Base-by-base conservation (phyloP, 2,329 filamentous ascomycete species). In the Colletotrichum sansevieriae region DNA sequence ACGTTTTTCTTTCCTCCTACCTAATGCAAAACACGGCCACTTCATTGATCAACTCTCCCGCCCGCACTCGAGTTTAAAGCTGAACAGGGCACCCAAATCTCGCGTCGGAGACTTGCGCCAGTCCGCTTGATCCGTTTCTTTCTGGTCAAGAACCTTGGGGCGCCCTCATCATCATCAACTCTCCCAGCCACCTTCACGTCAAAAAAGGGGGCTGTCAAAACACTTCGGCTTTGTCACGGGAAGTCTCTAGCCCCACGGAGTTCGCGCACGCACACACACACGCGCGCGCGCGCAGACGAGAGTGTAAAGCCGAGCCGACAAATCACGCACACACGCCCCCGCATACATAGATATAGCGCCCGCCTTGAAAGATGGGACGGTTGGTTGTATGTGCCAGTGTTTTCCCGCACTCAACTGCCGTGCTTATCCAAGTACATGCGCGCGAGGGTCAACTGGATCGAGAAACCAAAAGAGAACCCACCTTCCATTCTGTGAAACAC, bases 151-250 rank as follows among this genome's bases (percentile, higher is more conserved):
- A 22, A 22, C 22, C 22, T 22, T 22, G 22, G 22, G 22, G 22
- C 22, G 22, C 22, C 22, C 22, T 22, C 4, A 4, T 22, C 41
- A 35, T 12, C 51, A 22, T 3, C 37, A 43, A 62, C 43, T 22
- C 60, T 44, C 20, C 29, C 22, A 12, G 10, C 44, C 41, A 56
- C 51, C 43, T 11, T 67, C 51, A 52, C 29, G 59, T 63, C 64
- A 67, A 63, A 67, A 22, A 49, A 60, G 11, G 20, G 29, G 37
- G 52, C 65, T 47, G 39, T 65, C 46, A 47, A 59, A 68, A 64
- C 54, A 47, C 46, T 47, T 35, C 15, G 15, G 41, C 54, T 55
- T 25, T 59, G 61, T 59, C 65, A 47, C 35, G 37, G 29, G 25
- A 58, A 44, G 44, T 35, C 33, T 25, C 25, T 25, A 62, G 43